These are phyloP conservation scores for Triticum urartu DNA, from an alignment of 176 grass and related monocot genomes.

Conservation along the genomic window DNA sequence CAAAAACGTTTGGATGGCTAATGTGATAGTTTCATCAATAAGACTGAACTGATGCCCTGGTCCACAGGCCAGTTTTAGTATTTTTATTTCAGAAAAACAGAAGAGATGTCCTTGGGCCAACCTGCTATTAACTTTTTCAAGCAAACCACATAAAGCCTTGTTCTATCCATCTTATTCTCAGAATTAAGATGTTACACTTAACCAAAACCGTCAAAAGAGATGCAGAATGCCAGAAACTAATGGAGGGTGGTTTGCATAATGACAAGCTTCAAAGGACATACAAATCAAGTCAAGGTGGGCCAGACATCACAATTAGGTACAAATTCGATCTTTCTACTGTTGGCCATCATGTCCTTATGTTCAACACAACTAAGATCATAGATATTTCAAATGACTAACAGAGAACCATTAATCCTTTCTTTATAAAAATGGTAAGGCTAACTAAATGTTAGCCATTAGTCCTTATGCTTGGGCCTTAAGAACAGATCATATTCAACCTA, in stretches of 20 bases:
- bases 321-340: not conserved
- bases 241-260: not conserved
- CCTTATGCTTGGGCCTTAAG: not conserved
- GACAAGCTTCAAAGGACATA: not conserved
- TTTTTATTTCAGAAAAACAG: not conserved
- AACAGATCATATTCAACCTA: conserved; percentile 4
- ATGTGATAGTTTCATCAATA: not conserved
- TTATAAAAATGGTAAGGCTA: not conserved
- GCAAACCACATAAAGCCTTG: not conserved
- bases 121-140: not conserved
- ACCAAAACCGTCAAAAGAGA: not conserved
- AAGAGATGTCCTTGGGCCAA: not conserved
- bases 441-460: not conserved
- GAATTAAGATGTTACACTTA: not conserved
- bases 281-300: not conserved
- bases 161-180: not conserved
- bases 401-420: not conserved
- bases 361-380: not conserved
- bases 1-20: not conserved
- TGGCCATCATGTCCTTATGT: not conserved
- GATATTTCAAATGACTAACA: not conserved
- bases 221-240: not conserved
- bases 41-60: not conserved
- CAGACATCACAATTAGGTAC: not conserved
- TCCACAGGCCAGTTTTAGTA: not conserved